Evolutionary conservation across 176 grass and related monocot species (phyloP).

Genomic region (Urochloa ruziziensis): DNA sequence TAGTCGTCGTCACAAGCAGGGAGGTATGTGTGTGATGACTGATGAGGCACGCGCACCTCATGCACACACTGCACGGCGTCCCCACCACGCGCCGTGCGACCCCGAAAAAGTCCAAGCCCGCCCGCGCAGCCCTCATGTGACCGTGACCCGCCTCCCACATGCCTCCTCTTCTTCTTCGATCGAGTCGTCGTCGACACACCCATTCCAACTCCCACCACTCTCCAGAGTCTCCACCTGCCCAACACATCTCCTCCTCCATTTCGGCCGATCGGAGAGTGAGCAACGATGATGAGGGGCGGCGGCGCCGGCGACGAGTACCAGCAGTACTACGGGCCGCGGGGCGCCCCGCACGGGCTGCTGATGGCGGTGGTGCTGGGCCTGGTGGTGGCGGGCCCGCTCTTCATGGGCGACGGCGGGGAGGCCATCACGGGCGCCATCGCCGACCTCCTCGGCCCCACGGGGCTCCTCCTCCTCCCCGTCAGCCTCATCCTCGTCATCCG

Average conservation of each 20-base stretch:
- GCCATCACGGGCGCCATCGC: conserved; percentile 29
- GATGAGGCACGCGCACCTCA: too few relatives aligned
- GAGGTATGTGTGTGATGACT: too few relatives aligned
- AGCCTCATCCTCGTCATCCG: conserved; percentile 68
- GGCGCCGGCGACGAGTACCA: neutral
- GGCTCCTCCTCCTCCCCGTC: conserved; percentile 64
- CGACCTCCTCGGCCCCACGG: conserved; percentile 56
- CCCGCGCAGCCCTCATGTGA: conserved; percentile 16
- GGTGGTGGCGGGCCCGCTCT: conserved; percentile 46
- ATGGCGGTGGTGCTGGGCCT: conserved; percentile 61
- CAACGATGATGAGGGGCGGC: neutral
- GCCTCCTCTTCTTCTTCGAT: neutral
- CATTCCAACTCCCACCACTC: neutral
- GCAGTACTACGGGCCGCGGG: neutral
- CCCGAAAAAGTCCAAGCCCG: neutral
- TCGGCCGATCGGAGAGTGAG: too few relatives aligned
- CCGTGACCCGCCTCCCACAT: neutral
- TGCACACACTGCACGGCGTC: neutral
- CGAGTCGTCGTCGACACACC: neutral
- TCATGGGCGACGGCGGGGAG: conserved; percentile 58
- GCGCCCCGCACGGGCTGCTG: conserved; percentile 47
- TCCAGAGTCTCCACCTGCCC: neutral
- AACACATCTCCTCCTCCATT: neutral
- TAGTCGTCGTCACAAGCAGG: too few relatives aligned
- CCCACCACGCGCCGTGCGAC: neutral